Evolutionary conservation across 2,329 filamentous ascomycete genomes (phyloP), one percentile per base, ranked within the genome.

Genomic region (Ramularia collo-cygni): DNA sequence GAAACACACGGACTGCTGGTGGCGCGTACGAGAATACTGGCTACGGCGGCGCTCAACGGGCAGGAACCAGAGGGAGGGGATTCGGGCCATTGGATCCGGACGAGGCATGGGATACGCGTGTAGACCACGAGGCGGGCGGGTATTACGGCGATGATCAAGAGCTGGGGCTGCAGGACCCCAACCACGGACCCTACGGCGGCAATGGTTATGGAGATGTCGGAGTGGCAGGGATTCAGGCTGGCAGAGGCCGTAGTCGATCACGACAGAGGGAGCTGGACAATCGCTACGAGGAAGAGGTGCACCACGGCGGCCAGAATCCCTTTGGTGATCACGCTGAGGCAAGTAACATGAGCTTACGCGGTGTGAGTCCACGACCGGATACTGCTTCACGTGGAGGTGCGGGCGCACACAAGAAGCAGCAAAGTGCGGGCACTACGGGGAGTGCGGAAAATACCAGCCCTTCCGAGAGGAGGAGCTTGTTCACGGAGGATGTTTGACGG

Each of bases 101-200:
- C 59, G 85, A 89, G 57, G 85, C 85, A 2, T 94, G 87, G 87
- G 85, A 92, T 65, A 66, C 84, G 48, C 72, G 84, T 44, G 85
- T 93, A 4, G 84, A 83, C 42, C 72, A 79, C 52, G 85, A 89
- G 61, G 77, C 81, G 13, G 69, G 69, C 15, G 74, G 74, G 1
- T 85, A 85, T 62, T 82, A 85, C 57, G 31, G 31, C 12, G 31
- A 33, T 8, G 31, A 33, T 16, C 78, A 84, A 57, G 84, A 88
- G 62, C 67, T 87, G 4, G 81, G 81, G 0, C 58, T 76, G 26
- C 70, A 65, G 36, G 63, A 68, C 48, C 64, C 65, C 29, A 58
- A 56, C 37, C 61, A 60, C 7, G 63, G 61, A 16, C 63, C 60
- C 7, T 66, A 64, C 35, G 63, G 64, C 30, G 65, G 57, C 28